Conservation (phyloP, 176 grass and related monocot species). For the Otatea glauca region DNA sequence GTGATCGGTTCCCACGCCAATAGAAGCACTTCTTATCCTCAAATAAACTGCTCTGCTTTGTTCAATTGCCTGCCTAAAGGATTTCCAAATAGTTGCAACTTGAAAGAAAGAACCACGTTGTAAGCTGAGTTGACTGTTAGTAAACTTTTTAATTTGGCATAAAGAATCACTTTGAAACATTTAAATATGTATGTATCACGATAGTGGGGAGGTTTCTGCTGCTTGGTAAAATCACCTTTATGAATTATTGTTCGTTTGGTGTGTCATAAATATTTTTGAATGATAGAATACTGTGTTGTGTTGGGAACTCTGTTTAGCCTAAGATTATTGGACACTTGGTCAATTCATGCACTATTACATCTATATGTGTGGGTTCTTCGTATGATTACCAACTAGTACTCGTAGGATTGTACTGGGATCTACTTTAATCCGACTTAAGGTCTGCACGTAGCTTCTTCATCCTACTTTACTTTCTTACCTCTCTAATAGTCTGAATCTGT, state of each 20-base stretch:
- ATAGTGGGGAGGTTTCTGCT: background rate
- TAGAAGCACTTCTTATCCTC: background rate
- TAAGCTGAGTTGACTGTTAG: background rate
- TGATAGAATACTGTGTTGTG: background rate
- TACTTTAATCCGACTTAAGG: background rate
- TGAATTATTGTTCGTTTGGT: background rate
- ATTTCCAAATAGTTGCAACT: background rate
- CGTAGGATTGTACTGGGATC: background rate
- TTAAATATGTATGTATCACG: background rate
- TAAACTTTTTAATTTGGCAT: constrained; percentile 20
- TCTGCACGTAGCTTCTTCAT: background rate
- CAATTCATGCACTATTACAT: background rate
- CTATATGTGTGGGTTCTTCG: background rate
- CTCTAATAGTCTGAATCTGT: background rate
- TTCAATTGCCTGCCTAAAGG: background rate
- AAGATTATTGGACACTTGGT: background rate
- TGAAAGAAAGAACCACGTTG: background rate
- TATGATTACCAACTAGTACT: background rate
- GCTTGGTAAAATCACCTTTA: constrained; percentile 2
- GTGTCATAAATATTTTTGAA: background rate
- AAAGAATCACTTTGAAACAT: background rate
- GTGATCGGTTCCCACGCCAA: background rate
- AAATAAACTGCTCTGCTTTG: background rate
- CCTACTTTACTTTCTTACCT: background rate
- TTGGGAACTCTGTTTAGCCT: background rate